A percentile compares a stretch with the other conserved stretches of the same genome.
Evolutionary conservation across 2,329 filamentous ascomycete species (phyloP).

Genomic region (Neophaeococcomyces aloes): DNA sequence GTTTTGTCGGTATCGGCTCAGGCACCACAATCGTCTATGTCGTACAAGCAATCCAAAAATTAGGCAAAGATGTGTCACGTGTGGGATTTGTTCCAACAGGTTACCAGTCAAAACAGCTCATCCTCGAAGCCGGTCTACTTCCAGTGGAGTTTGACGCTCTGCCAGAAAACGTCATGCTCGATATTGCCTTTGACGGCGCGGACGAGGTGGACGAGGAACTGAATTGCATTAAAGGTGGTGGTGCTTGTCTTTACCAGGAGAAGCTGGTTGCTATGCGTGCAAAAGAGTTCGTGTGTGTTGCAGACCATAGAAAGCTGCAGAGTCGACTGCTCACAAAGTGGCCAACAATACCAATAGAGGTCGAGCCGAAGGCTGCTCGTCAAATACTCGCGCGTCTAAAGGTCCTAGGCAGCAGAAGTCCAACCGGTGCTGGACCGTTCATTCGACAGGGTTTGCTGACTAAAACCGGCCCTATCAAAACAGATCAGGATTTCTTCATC

Average conservation of each 20-base stretch:
- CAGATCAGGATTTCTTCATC: slow-evolving; percentile 79
- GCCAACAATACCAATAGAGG: slow-evolving; percentile 84
- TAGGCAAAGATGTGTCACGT: slow-evolving; percentile 34
- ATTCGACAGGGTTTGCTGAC: slow-evolving; percentile 62
- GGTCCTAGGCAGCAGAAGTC: slow-evolving; percentile 60
- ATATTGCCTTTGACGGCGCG: slow-evolving; percentile 90
- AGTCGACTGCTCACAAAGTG: slow-evolving; percentile 62
- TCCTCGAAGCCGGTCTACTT: slow-evolving; percentile 64
- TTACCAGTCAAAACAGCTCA: slow-evolving; percentile 78
- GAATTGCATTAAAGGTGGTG: slow-evolving; percentile 96
- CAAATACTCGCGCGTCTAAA: slow-evolving; percentile 64
- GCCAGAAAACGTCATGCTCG: slow-evolving; percentile 54
- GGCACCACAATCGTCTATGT: slow-evolving; percentile 59
- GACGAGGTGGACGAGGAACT: slow-evolving; percentile 92
- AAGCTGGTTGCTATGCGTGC: slow-evolving; percentile 83
- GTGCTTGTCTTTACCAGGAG: slow-evolving; percentile 95
- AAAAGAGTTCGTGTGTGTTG: slow-evolving; percentile 78
- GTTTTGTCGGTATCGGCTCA: slow-evolving; percentile 54
- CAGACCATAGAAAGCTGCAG: slow-evolving; percentile 86
- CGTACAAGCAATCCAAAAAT: slow-evolving; percentile 51
- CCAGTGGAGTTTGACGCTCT: slow-evolving; percentile 70
- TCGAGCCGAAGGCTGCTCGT: slow-evolving; percentile 71
- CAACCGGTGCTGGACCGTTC: slow-evolving; percentile 32
- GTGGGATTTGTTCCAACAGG: slow-evolving; percentile 91
- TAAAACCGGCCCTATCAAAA: slow-evolving; percentile 75